Evolutionary conservation across 805 yeast genomes (phyloP), one percentile per base, ranked within the genome.

Genomic region (Candida pseudofarinosa): DNA sequence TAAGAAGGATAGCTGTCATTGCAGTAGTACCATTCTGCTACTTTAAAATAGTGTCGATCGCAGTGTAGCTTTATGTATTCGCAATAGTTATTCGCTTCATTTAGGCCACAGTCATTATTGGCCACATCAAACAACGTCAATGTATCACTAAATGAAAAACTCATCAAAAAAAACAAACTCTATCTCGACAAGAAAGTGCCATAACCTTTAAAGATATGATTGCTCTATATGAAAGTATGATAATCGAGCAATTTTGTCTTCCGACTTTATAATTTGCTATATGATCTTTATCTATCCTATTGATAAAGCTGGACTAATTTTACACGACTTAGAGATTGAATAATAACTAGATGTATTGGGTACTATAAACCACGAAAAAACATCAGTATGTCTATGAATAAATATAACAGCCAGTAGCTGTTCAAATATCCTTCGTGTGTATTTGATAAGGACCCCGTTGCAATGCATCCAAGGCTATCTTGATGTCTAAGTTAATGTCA

Each of bases 401-500:
- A 7, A 23, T 7, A 23, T 23, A 23, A 10, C 28, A 23, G 6
- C 28, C 28, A 23, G 10, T 23, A 23, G 28, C 28, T 23, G 10
- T 6, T 23, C 10, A 23, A 19, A 43, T 28, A 19, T 45, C 41
- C 37, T 33, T 20, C 33, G 39, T 44, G 26, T 32, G 51, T 12
- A 39, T 41, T 15, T 40, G 15, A 43, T 59, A 63, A 3, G 35
- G 39, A 4, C 48, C 54, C 15, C 36, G 52, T 4, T 44, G 42
- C 19, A 87, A 66, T 10, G 76, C 69, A 26, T 69, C 66, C 31
- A 67, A 46, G 0, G 97, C 91, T 13, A 83, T 80, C 40, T 73
- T 65, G 28, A 89, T 88, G 60, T 93, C 99, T 17, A 74, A 67
- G 43, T 86, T 75, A 34, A 93, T 93, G 61, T 91, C 98, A 32